These are phyloP conservation scores for Conticribra guillardii DNA, from an alignment of 108 stramenopile genomes.

Conservation along the genomic window DNA sequence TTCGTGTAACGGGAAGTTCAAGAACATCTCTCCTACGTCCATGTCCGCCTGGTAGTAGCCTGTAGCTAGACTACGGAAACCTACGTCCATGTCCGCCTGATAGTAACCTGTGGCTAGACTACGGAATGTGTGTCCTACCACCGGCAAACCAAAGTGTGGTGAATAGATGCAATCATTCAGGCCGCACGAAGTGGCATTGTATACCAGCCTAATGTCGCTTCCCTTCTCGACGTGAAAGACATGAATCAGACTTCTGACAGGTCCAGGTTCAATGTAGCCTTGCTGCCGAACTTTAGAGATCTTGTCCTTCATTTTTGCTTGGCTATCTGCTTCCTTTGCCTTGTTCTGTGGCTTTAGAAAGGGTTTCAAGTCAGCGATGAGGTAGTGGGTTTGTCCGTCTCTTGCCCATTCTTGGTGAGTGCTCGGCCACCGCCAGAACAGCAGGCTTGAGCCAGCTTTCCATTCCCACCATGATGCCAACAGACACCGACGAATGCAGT, in stretches of 20 bases:
- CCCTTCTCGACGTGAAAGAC: constrained; percentile 54
- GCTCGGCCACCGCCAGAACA: constrained; percentile 52
- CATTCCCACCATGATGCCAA: constrained; percentile 46
- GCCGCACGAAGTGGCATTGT: constrained; percentile 48
- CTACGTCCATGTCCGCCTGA: constrained; percentile 45
- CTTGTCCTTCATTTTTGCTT: constrained; percentile 4
- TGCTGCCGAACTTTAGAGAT: constrained; percentile 13
- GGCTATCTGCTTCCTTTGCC: background rate
- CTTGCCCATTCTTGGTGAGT: background rate
- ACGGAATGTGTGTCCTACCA: background rate
- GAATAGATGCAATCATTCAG: constrained; percentile 48
- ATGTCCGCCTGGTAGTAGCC: too few relatives aligned
- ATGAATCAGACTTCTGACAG: constrained; percentile 8
- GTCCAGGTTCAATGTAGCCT: constrained; percentile 5
- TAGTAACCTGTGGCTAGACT: constrained; percentile 20
- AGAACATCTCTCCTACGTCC: constrained; percentile 59
- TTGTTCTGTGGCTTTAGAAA: background rate
- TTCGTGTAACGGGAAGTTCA: constrained; percentile 36
- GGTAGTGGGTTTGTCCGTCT: constrained; percentile 33
- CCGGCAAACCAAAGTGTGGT: constrained; percentile 49
- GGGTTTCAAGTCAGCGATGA: background rate
- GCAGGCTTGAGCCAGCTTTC: constrained; percentile 36
- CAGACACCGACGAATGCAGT: constrained; percentile 13
- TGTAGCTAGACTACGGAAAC: too few relatives aligned
- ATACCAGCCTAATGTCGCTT: constrained; percentile 53